A percentile compares a stretch with the other conserved stretches of the same genome.
Evolutionary conservation across 75 land plant genomes (phyloP).

Genomic region (Pinus taeda): DNA sequence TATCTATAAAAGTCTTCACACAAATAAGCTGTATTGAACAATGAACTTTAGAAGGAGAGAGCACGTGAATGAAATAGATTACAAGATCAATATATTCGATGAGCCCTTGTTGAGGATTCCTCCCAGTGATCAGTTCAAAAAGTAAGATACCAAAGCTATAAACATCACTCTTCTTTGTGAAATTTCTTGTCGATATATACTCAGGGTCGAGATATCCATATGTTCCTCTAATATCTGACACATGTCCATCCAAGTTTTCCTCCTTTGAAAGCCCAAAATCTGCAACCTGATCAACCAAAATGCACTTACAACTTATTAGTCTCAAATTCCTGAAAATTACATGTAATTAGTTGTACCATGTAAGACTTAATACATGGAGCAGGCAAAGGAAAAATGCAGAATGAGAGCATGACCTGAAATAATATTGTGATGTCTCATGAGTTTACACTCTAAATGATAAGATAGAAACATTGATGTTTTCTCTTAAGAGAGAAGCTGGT

Average conservation of each 20-base stretch:
- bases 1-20: not conserved
- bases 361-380: not conserved
- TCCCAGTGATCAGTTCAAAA: constrained; percentile 44
- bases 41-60: not conserved
- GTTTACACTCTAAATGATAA: not conserved
- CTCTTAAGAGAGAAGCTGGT: not conserved
- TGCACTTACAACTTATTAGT: not conserved
- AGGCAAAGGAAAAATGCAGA: not conserved
- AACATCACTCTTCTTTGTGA: constrained; percentile 50
- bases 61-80: not conserved
- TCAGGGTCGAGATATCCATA: constrained; percentile 53
- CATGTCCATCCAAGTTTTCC: constrained; percentile 3
- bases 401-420: not conserved
- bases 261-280: constrained; percentile 53
- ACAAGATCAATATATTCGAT: constrained; percentile 47
- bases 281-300: constrained; percentile 26
- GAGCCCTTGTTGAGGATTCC: constrained; percentile 52
- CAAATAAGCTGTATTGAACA: not conserved
- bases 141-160: constrained; percentile 49
- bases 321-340: not conserved
- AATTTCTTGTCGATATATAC: constrained; percentile 28
- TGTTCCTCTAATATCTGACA: constrained; percentile 42
- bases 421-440: not conserved
- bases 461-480: not conserved
- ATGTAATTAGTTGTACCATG: not conserved